Evolutionary conservation across 176 grass and related monocot species (phyloP).

Genomic region (Oryza meyeriana): DNA sequence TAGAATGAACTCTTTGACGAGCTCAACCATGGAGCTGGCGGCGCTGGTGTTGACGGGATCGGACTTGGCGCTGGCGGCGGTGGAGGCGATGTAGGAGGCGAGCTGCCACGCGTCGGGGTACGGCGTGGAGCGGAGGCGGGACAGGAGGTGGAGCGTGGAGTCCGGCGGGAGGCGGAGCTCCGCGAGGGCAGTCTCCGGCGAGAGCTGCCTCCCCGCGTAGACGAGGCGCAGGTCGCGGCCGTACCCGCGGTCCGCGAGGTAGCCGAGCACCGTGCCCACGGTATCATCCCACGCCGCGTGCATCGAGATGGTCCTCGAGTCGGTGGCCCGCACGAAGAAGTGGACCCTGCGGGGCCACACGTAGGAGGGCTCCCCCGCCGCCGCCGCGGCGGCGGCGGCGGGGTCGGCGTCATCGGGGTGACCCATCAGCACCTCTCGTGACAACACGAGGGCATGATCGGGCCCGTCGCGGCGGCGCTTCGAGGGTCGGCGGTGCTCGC

Average conservation of each 20-base stretch:
- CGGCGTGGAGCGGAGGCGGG: conserved; percentile 75
- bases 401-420: neutral
- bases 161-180: conserved; percentile 46
- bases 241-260: conserved; percentile 33
- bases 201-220: conserved; percentile 72
- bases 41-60: neutral
- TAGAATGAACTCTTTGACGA: conserved; percentile 69
- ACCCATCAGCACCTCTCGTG: conserved; percentile 17
- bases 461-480: conserved; percentile 62
- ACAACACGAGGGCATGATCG: conserved; percentile 36
- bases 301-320: conserved; percentile 70
- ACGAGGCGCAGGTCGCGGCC: conserved; percentile 68
- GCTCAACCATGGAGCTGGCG: conserved; percentile 43
- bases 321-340: conserved; percentile 84
- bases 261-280: conserved; percentile 41
- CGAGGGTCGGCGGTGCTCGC: conserved; percentile 47
- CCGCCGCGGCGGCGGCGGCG: neutral
- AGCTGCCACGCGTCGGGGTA: conserved; percentile 78
- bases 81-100: conserved; percentile 60
- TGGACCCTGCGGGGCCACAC: conserved; percentile 36
- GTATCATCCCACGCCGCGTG: conserved; percentile 57
- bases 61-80: conserved; percentile 20
- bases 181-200: conserved; percentile 54
- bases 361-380: neutral
- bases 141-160: conserved; percentile 59